A percentile compares a stretch with the other conserved stretches of the same genome.
phyloP scores from a whole-genome alignment of 352 stramenopile species.

The Aphanomyces astaci region DNA sequence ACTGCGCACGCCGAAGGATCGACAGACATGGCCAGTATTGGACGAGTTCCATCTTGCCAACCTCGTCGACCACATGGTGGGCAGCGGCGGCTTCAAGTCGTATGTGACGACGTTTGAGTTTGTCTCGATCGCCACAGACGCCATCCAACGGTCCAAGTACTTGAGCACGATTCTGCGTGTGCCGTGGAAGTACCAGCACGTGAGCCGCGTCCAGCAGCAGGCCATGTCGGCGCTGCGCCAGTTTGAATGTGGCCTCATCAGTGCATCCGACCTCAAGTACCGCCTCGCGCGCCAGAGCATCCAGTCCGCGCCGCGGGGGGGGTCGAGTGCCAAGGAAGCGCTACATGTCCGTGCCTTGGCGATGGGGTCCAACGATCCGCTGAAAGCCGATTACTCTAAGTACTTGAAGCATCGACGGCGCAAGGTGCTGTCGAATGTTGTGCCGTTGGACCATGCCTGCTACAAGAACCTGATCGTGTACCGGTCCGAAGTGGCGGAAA shows the following conservation, averaged over 20 bases:
- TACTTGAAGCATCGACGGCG: slow-evolving; percentile 68
- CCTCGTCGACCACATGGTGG: background rate
- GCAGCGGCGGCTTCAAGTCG: slow-evolving; percentile 40
- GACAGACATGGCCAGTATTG: background rate
- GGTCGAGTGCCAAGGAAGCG: slow-evolving; percentile 62
- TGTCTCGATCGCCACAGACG: slow-evolving; percentile 42
- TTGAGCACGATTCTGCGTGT: slow-evolving; percentile 50
- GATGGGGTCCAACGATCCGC: slow-evolving; percentile 86
- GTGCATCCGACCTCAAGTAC: slow-evolving; percentile 86
- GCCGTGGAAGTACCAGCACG: slow-evolving; percentile 65
- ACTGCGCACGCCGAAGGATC: background rate
- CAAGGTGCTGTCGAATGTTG: slow-evolving; percentile 75
- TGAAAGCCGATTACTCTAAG: slow-evolving; percentile 90
- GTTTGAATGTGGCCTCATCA: slow-evolving; percentile 83
- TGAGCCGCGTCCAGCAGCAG: slow-evolving; percentile 79
- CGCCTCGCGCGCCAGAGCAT: slow-evolving; percentile 46
- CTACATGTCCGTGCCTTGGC: slow-evolving; percentile 84
- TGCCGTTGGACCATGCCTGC: slow-evolving; percentile 80
- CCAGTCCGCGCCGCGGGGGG: slow-evolving; percentile 38
- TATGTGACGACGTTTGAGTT: slow-evolving; percentile 74
- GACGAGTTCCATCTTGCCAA: background rate
- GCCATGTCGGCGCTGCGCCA: slow-evolving; percentile 79
- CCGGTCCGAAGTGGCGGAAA: slow-evolving; percentile 52
- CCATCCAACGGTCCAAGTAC: slow-evolving; percentile 57
- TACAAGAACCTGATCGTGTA: slow-evolving; percentile 83